Evolutionary conservation across 176 grass and related monocot genomes (phyloP), one percentile per base, ranked within the genome.

Genomic region (Zea luxurians): DNA sequence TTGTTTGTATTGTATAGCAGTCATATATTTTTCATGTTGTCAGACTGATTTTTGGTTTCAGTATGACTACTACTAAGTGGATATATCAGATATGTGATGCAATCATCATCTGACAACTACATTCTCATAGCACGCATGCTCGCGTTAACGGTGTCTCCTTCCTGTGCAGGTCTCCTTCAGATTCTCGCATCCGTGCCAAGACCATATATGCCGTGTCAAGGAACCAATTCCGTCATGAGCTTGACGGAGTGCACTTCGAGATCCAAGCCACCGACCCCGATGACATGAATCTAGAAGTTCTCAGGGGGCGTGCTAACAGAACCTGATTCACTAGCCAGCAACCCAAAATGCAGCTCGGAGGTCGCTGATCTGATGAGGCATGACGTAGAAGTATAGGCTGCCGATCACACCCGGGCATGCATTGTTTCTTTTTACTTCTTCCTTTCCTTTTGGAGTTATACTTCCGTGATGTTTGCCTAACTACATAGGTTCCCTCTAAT

Each of bases 201-300:
- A 93, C 73, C 68, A 78, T 93, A 65, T 93, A 93, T 12, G 85
- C 91, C 0, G 86, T 89, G 50, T 90, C 87, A 2, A 85, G 76
- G 82, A 86, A 88, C 40, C 84, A 89, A 54, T 89, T 85, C 72
- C 82, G 87, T 17, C 83, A 87, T 11, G 87, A 87, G 64, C 88
- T 93, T 16, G 85, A 93, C n/a, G 91, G 91, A 42, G 76, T 93
- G 74, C 91, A 93, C 70, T 90, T 90, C 43, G 91, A 93, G 88
- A 87, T 93, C 8, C 91, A 93, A 80, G 91, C 91, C 13, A 93
- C 79, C 7, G 91, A 90, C 70, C 82, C 91, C 60, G 82, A 86
- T 11, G 87, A 88, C 60, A 88, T 93, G 88, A 88, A 89, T 13
- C 64, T 93, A 53, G 85, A 90, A 64, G 64, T 93, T 78, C 85